Conservation (phyloP, 164 flowering plant species). For the Chloranthus sessilifolius region DNA sequence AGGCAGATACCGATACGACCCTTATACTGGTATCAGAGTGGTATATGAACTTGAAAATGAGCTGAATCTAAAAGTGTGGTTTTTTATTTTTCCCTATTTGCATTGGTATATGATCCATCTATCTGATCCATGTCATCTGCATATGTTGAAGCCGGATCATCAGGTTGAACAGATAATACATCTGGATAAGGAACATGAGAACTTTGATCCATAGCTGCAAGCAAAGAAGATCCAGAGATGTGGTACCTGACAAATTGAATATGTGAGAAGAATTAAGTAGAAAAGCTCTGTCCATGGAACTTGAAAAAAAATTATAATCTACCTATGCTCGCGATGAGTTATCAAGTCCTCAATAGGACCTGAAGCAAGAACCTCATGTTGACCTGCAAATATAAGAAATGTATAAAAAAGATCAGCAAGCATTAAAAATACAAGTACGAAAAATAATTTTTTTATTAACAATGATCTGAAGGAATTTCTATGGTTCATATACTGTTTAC, state of each 20-base stretch:
- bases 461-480: too few species aligned
- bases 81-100: slow-evolving; percentile 34
- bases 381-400: slow-evolving; percentile 43
- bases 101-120: slow-evolving; percentile 37
- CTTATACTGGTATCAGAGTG: too few species aligned
- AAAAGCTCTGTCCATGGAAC: neutral
- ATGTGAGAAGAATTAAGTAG: neutral
- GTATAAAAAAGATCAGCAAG: neutral
- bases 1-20: too few species aligned
- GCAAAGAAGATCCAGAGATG: slow-evolving; percentile 95
- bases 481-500: too few species aligned
- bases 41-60: slow-evolving; percentile 28
- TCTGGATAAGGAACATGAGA: slow-evolving; percentile 61
- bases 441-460: too few species aligned
- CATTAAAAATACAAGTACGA: too few species aligned
- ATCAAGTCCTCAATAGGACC: slow-evolving; percentile 99
- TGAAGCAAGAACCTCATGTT: slow-evolving; percentile 98
- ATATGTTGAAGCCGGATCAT: slow-evolving; percentile 28
- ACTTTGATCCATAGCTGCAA: slow-evolving; percentile 98
- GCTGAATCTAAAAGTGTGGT: slow-evolving; percentile 35
- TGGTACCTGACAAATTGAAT: slow-evolving; percentile 62
- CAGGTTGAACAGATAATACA: slow-evolving; percentile 36
- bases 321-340: slow-evolving; percentile 99
- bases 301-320: slow-evolving; percentile 6
- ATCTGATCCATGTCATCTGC: slow-evolving; percentile 49